phyloP scores from a whole-genome alignment of 352 stramenopile species.

The Pythium rhizo-oryzae region DNA sequence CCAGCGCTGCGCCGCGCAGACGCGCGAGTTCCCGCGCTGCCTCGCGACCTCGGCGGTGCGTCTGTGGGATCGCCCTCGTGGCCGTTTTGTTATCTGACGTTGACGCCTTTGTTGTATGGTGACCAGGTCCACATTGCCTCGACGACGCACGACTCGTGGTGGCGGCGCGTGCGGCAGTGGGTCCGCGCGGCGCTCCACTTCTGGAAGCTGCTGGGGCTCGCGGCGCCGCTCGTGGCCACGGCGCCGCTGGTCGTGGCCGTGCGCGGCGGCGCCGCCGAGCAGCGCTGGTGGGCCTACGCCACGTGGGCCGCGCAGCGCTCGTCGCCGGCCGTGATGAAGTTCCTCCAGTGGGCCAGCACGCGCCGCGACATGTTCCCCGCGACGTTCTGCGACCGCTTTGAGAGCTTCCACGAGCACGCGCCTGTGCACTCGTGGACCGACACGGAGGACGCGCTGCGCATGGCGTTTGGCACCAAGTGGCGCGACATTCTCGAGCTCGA shows the following conservation, averaged over 20 bases:
- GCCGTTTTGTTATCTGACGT: too few species aligned
- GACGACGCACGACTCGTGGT: conserved; percentile 15
- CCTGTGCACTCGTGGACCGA: conserved; percentile 87
- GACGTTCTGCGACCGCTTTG: conserved; percentile 91
- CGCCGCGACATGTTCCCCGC: conserved; percentile 94
- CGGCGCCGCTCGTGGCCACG: conserved; percentile 46
- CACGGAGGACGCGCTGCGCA: conserved; percentile 77
- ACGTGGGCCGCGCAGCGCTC: conserved; percentile 61
- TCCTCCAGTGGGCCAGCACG: conserved; percentile 95
- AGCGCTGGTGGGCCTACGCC: conserved; percentile 69
- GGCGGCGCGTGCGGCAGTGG: conserved; percentile 44
- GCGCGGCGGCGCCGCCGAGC: conserved; percentile 35
- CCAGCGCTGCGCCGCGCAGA: conserved; percentile 15
- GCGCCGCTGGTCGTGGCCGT: conserved; percentile 47
- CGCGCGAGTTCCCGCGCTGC: conserved; percentile 20
- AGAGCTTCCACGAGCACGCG: conserved; percentile 88
- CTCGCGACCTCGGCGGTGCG: conserved; percentile 27
- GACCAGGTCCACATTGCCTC: neutral
- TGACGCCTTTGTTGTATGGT: neutral
- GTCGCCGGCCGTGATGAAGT: conserved; percentile 95
- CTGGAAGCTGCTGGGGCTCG: conserved; percentile 57
- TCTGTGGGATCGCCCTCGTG: neutral
- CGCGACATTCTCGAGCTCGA: conserved; percentile 55
- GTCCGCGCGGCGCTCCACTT: conserved; percentile 58
- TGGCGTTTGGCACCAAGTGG: conserved; percentile 91